Evolutionary conservation across 1,139 yeast species (phyloP).

Genomic region (Hanseniaspora gamundiae): DNA sequence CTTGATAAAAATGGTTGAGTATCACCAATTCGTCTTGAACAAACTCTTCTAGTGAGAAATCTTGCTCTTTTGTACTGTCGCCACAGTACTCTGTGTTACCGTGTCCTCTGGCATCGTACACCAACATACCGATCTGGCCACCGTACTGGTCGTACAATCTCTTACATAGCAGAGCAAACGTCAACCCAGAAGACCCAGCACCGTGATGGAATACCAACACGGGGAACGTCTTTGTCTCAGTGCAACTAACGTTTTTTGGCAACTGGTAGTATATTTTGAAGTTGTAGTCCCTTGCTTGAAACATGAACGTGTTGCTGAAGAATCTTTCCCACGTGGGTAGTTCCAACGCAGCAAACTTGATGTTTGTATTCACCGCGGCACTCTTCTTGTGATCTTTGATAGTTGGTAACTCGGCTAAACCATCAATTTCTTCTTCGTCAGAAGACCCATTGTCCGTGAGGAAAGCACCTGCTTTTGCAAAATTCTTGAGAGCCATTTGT

Average conservation of each 20-base stretch:
- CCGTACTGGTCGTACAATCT: conserved; percentile 22
- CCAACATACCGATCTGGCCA: conserved; percentile 39
- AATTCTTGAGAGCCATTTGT: conserved; percentile 29
- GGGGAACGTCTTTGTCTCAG: conserved; percentile 25
- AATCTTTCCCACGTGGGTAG: conserved; percentile 30
- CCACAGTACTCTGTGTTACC: conserved; percentile 36
- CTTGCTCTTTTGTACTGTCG: conserved; percentile 11
- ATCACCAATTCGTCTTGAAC: conserved; percentile 45
- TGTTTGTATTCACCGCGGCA: neutral
- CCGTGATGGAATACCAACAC: conserved; percentile 80
- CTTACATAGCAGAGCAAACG: conserved; percentile 50
- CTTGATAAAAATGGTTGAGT: conserved; percentile 28
- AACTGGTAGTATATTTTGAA: conserved; percentile 52
- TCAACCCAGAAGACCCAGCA: conserved; percentile 79
- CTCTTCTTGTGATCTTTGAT: neutral
- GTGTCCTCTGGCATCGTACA: conserved; percentile 80
- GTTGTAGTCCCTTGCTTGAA: conserved; percentile 18
- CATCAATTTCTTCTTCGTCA: conserved; percentile 24
- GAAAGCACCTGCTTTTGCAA: conserved; percentile 29
- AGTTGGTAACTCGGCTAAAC: conserved; percentile 12
- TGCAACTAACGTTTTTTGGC: conserved; percentile 31
- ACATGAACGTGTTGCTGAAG: conserved; percentile 25
- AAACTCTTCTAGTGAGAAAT: conserved; percentile 35
- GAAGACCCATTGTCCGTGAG: conserved; percentile 4
- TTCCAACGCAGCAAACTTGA: neutral